Conservation (phyloP, 192 early-diverging fungal genomes). For the Coemansia sp. region DNA sequence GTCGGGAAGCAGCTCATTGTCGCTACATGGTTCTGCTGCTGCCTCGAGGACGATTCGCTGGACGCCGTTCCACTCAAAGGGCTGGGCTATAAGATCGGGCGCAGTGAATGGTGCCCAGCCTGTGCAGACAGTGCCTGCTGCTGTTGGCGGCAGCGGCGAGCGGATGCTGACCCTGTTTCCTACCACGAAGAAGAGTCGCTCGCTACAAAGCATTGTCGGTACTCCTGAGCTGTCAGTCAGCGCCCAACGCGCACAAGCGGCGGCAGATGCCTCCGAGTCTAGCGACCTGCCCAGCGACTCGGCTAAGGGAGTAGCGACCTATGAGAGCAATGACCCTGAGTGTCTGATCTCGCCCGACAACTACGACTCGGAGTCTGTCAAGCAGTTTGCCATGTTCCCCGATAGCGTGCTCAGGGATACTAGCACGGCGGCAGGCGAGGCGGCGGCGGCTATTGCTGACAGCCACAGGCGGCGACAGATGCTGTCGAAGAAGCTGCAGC, state of each 20-base stretch:
- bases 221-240: neutral
- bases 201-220: neutral
- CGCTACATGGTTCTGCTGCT: neutral
- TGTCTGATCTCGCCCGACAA: slow-evolving; percentile 20
- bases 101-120: neutral
- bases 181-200: neutral
- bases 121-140: neutral
- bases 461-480: slow-evolving; percentile 3
- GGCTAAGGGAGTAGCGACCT: neutral
- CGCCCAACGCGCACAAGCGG: neutral
- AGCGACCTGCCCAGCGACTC: neutral
- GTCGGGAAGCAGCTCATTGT: slow-evolving; percentile 20
- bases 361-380: slow-evolving; percentile 4
- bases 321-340: neutral
- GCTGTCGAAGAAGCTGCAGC: slow-evolving; percentile 15
- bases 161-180: neutral
- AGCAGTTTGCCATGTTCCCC: slow-evolving; percentile 43
- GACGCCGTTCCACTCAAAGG: slow-evolving; percentile 19
- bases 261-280: neutral
- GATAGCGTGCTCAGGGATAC: neutral
- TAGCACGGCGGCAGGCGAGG: neutral
- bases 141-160: neutral
- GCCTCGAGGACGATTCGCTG: slow-evolving; percentile 14
- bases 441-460: neutral
- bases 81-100: neutral